Base-by-base conservation (phyloP, 1,284 basidiomycete genomes). In the Malassezia slooffiae region DNA sequence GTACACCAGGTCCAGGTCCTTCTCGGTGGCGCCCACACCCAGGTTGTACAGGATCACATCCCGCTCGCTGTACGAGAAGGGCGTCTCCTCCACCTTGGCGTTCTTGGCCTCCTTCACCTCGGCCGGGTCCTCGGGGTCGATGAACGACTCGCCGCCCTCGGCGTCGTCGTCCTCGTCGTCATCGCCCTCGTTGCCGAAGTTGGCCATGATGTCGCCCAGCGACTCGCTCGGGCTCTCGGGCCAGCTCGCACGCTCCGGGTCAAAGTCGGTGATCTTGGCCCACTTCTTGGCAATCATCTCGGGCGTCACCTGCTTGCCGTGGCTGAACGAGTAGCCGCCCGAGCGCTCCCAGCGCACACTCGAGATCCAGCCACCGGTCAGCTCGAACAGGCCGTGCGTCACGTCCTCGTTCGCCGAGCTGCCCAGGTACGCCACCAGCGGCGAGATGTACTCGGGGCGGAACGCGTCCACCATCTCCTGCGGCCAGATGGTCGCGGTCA, bases 21-120 rank as follows among this genome's bases (percentile, higher is more conserved):
- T 80, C 70, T 83, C 88, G 5, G 82, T 90, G 15, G 90, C 91
- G n/a, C 91, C 93, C 35, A 97, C 73, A 40, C 91, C 89, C 24
- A 97, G 75, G 72, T 95, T 95, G 75, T 97, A 99, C 15, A 97
- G 75, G 56, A 95, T 85, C 30, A 95, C 79, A 65, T 97, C 91
- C 27, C 85, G 79, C 73, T 93, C 88, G 9, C 79, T 79, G 73
- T 84, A 99, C 21, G 70, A 74, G 47, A 53, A 65, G 38, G 65
- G 62, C 21, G 52, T 50, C 27, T 54, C 33, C 26, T 67, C 57
- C 30, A 54, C 44, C 34, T 43, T 41, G 21, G 74, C 72, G 65
- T 77, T 78, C 76, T 96, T 95, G 32, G 86, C 88, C 39, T 84
- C 78, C 20, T 75, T 79, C 44, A 97, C 85, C 38, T 86, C 72